Conservation (phyloP, 768 basidiomycete genomes). For the Leccinum ochraceum region DNA sequence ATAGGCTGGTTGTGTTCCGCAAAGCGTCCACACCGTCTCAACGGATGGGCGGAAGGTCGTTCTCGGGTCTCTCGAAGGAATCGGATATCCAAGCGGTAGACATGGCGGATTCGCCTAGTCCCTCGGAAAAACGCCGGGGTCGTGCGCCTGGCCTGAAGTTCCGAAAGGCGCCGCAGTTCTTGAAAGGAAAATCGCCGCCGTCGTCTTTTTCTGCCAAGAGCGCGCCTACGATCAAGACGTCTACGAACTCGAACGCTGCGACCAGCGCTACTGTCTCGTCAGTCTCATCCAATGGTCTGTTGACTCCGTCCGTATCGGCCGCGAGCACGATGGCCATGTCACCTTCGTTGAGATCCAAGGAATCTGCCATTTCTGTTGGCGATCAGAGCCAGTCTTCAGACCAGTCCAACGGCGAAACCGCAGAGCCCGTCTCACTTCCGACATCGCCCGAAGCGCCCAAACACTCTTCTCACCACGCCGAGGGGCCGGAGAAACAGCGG, state of each 20-base stretch:
- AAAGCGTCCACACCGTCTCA: slow-evolving; percentile 71
- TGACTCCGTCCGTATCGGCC: slow-evolving; percentile 65
- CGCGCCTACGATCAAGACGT: slow-evolving; percentile 35
- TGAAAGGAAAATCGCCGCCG: slow-evolving; percentile 67
- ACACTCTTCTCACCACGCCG: slow-evolving; percentile 30
- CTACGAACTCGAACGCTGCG: slow-evolving; percentile 45
- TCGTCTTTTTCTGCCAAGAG: slow-evolving; percentile 39
- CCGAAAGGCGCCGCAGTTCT: slow-evolving; percentile 73
- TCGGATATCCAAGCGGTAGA: slow-evolving; percentile 46
- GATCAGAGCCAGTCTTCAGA: slow-evolving; percentile 72
- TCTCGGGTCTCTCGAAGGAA: slow-evolving; percentile 60
- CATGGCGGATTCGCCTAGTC: slow-evolving; percentile 44
- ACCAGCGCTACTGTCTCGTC: slow-evolving; percentile 37
- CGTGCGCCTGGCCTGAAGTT: slow-evolving; percentile 68
- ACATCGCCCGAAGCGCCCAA: slow-evolving; percentile 36
- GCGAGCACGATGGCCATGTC: slow-evolving; percentile 46
- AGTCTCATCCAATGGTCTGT: slow-evolving; percentile 47
- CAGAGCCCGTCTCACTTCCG: slow-evolving; percentile 25
- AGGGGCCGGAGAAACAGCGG: slow-evolving; percentile 61
- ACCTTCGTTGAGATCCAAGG: slow-evolving; percentile 79
- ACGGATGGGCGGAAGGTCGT: slow-evolving; percentile 45
- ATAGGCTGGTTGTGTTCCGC: slow-evolving; percentile 81
- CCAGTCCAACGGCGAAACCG: slow-evolving; percentile 58
- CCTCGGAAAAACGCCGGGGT: slow-evolving; percentile 61
- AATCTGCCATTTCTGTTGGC: slow-evolving; percentile 74